phyloP scores from a whole-genome alignment of 306 rosid species.

The Heteromeles arbutifolia region DNA sequence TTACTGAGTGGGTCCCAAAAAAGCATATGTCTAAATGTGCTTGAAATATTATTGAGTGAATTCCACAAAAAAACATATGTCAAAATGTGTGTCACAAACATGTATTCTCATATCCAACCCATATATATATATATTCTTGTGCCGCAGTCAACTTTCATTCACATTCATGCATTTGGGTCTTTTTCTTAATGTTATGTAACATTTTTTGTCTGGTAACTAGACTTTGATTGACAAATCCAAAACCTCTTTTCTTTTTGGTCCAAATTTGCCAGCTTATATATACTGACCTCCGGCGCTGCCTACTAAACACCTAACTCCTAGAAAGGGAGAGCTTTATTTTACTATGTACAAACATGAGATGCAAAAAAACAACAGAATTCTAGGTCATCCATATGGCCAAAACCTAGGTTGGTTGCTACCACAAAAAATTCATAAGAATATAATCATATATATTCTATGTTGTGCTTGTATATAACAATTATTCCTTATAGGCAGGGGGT shows the following conservation, averaged over 20 bases:
- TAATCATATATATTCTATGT: background rate
- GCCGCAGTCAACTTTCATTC: background rate
- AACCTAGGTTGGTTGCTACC: background rate
- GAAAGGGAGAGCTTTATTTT: background rate
- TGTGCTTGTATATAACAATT: too few species aligned
- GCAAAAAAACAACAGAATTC: background rate
- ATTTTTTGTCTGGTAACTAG: background rate
- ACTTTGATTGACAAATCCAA: background rate
- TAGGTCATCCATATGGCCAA: background rate
- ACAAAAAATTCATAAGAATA: background rate
- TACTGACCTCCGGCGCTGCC: background rate
- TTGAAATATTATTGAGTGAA: too few species aligned
- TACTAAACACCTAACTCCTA: background rate
- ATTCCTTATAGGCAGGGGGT: too few species aligned
- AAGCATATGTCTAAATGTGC: too few species aligned
- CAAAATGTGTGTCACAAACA: too few species aligned
- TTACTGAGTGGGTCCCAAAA: too few species aligned
- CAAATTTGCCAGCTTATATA: background rate
- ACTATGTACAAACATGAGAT: background rate
- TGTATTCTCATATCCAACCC: too few species aligned
- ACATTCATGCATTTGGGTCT: background rate
- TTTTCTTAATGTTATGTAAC: background rate
- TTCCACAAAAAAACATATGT: too few species aligned
- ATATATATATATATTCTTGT: background rate
- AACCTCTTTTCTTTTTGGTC: background rate